Evolutionary conservation across 495 filamentous ascomycete genomes (phyloP).

Genomic region (Trichoderma reesei): DNA sequence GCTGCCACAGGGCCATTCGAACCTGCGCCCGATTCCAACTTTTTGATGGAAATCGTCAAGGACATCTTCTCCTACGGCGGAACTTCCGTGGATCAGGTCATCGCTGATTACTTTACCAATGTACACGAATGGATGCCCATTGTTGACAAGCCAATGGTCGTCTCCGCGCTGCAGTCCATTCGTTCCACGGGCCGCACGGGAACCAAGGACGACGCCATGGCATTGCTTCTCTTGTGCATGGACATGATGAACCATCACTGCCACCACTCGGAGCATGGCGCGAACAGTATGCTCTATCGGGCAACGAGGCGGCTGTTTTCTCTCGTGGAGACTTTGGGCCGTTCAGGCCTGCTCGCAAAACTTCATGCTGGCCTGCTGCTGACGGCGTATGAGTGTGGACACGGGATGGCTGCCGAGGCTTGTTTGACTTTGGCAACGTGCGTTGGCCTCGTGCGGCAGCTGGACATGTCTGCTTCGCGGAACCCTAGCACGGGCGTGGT

Average conservation of each 20-base stretch:
- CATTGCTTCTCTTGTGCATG: neutral
- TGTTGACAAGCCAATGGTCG: neutral
- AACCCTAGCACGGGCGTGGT: neutral
- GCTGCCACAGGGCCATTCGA: neutral
- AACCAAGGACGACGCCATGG: neutral
- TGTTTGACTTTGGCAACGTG: neutral
- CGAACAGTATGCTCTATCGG: neutral
- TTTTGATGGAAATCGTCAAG: neutral
- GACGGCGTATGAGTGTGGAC: neutral
- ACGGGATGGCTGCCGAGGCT: neutral
- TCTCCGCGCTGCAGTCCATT: neutral
- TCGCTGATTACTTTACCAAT: neutral
- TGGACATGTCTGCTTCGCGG: neutral
- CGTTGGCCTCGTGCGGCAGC: neutral
- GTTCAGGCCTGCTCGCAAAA: neutral
- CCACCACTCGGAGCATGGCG: neutral
- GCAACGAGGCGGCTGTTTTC: neutral
- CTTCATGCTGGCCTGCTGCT: neutral
- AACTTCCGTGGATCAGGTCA: neutral
- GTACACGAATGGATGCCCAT: neutral
- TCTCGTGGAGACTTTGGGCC: neutral
- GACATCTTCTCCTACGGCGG: conserved; percentile 2
- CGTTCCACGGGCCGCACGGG: too few species aligned
- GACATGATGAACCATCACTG: neutral
- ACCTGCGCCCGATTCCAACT: neutral